Conservation (phyloP, 108 stramenopile genomes). For the Cyclostephanos invisitatus region DNA sequence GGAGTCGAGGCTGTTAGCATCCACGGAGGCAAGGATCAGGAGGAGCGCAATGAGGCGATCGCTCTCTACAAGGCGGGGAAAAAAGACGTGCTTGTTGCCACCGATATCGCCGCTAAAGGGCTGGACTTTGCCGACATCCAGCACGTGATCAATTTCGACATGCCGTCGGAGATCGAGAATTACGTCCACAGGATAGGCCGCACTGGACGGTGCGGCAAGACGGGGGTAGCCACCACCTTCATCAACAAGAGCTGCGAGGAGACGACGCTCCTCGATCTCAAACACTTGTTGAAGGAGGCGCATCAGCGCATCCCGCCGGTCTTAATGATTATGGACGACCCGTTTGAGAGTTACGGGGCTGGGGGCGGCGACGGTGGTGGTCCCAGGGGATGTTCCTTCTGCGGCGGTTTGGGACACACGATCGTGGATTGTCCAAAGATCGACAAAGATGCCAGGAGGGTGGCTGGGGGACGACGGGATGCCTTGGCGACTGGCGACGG, state of each 20-base stretch:
- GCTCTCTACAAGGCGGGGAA: conserved; percentile 85
- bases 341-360: conserved; percentile 65
- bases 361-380: conserved; percentile 58
- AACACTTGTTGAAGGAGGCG: conserved; percentile 97
- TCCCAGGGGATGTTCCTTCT: conserved; percentile 94
- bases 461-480: conserved; percentile 90
- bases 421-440: conserved; percentile 99
- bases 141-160: conserved; percentile 99
- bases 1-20: conserved; percentile 97
- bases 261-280: conserved; percentile 93
- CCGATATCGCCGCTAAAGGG: conserved; percentile 99
- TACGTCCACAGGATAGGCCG: conserved; percentile 96
- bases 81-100: conserved; percentile 98
- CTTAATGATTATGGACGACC: conserved; percentile 96
- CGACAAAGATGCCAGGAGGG: conserved; percentile 95
- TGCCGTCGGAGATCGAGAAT: conserved; percentile 99
- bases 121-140: conserved; percentile 96
- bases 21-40: conserved; percentile 99
- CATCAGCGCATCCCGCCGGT: conserved; percentile 98
- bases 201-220: conserved; percentile 98
- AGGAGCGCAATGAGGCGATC: conserved; percentile 97
- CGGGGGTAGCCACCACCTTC: conserved; percentile 99
- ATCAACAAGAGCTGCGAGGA: conserved; percentile 96
- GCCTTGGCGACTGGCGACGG: conserved; percentile 86
- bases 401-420: conserved; percentile 98